Evolutionary conservation across 2,329 filamentous ascomycete species (phyloP).

Genomic region (Coniochaeta sp.): DNA sequence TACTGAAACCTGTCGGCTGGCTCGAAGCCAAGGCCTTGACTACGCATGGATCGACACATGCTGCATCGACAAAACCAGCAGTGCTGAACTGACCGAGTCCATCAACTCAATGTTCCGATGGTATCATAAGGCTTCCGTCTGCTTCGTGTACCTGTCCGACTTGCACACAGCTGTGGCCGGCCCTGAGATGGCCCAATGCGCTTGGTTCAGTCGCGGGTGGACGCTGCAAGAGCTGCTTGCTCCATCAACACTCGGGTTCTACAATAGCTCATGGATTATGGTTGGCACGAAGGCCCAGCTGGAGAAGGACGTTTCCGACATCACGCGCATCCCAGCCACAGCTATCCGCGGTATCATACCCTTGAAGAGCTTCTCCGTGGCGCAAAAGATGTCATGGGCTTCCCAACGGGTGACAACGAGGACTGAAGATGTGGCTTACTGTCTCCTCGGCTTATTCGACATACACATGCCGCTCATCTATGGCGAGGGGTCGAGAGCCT

Average conservation of each 20-base stretch:
- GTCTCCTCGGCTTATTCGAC: constrained; percentile 19
- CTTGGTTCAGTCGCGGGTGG: background rate
- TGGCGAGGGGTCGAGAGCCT: constrained; percentile 9
- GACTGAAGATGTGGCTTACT: constrained; percentile 19
- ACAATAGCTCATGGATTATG: background rate
- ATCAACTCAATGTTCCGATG: background rate
- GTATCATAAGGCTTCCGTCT: background rate
- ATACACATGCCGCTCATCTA: constrained; percentile 21
- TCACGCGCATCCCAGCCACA: background rate
- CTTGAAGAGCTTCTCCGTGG: background rate
- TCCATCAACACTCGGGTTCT: background rate
- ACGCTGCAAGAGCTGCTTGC: background rate
- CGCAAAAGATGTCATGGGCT: constrained; percentile 16
- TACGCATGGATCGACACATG: background rate
- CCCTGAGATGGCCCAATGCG: background rate
- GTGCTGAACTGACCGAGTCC: background rate
- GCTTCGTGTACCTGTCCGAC: background rate
- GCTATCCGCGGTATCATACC: background rate
- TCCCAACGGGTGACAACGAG: constrained; percentile 14
- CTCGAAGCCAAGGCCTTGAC: background rate
- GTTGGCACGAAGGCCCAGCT: background rate
- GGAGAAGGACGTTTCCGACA: background rate
- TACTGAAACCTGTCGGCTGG: background rate
- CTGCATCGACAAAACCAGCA: background rate
- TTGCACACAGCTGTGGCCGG: background rate